phyloP scores from a whole-genome alignment of 495 filamentous ascomycete genomes.

The Hypomontagnella monticulosa region DNA sequence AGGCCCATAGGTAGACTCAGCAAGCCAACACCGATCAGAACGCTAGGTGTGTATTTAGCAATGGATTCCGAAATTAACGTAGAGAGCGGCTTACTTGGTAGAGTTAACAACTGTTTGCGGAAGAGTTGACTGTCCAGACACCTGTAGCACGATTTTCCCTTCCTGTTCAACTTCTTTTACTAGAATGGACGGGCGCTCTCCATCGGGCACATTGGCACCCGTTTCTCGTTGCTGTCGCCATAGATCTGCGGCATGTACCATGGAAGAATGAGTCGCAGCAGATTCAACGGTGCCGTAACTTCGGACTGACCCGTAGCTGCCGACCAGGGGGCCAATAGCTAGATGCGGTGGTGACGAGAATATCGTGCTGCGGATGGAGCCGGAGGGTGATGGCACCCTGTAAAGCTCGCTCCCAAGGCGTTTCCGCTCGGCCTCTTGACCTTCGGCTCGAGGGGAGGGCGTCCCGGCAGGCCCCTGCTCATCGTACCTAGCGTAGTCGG shows the following conservation, averaged over 20 bases:
- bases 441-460: conserved; percentile 42
- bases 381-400: conserved; percentile 43
- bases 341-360: conserved; percentile 71
- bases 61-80: background rate
- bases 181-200: conserved; percentile 79
- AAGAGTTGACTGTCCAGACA: conserved; percentile 90
- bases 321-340: conserved; percentile 68
- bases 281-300: conserved; percentile 79
- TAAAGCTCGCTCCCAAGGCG: conserved; percentile 50
- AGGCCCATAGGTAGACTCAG: conserved; percentile 89
- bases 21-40: conserved; percentile 90
- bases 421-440: conserved; percentile 54
- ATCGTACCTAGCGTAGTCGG: conserved; percentile 35
- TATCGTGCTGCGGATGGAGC: conserved; percentile 54
- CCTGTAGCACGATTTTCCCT: conserved; percentile 80
- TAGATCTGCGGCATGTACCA: conserved; percentile 74
- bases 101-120: conserved; percentile 98
- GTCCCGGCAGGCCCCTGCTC: conserved; percentile 37
- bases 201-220: conserved; percentile 58
- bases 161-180: conserved; percentile 91
- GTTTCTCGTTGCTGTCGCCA: conserved; percentile 75
- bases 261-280: conserved; percentile 71
- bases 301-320: conserved; percentile 70
- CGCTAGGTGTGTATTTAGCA: conserved; percentile 51
- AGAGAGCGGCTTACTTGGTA: conserved; percentile 67